Evolutionary conservation across 148 eudicot species (phyloP), one percentile per base, ranked within the genome.

Genomic region (Pharnaceum exiguum): DNA sequence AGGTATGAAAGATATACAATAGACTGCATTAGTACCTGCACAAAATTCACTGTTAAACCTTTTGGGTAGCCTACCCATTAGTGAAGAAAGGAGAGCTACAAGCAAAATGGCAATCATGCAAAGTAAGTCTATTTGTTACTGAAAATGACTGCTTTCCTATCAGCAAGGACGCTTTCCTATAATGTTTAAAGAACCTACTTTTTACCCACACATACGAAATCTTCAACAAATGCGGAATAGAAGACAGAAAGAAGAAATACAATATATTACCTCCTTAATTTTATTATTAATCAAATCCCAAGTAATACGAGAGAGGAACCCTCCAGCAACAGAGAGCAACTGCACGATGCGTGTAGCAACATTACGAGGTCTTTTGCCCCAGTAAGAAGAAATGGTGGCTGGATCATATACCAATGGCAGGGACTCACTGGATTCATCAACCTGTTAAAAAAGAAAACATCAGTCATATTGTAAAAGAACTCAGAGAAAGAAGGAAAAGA

Each of bases 341-440:
- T 93, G 99, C 26, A 83, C 62, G 67, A 83, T 64, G 29, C 99
- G 96, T 12, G 99, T 85, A 5, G 80, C 88, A 62, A 93, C 96
- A 61, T 96, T 86, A 42, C 90, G 87, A 66, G 99, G 99, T 33
- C 99, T 82, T 68, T 80, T 86, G n/a, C 99, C 99, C 99, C 99
- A 93, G 57, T 93, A 93, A 18, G 82, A 68, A 39, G 90, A 69
- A 52, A 93, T 93, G 75, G 51, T 81, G 33, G 40, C 89, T 72
- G 99, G 96, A 75, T 85, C 87, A 67, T 93, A 93, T 47, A 79
- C 99, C 78, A 83, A 62, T n/a, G 96, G 99, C 59, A 93, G 77
- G 51, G 76, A 83, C 71, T 88, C 89, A 44, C 99, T 83, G 79
- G 95, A 79, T 74, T 93, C 95, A 57, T 85, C 87, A 57, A 83